phyloP scores from a whole-genome alignment of 1,284 basidiomycete genomes.

The Laetiporus sulphureus region DNA sequence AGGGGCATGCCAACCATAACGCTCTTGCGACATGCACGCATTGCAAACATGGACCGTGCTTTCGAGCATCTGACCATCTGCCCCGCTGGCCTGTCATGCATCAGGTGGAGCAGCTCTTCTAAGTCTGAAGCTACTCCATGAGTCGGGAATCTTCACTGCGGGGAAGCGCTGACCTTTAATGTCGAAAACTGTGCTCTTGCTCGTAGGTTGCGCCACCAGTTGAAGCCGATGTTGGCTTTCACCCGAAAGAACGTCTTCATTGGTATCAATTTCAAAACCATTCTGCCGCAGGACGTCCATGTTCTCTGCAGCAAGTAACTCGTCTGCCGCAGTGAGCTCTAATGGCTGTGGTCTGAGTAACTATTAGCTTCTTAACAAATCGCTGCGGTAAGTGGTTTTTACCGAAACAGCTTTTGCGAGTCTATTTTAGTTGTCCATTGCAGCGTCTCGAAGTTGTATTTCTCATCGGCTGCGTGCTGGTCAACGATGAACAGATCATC shows the following conservation, averaged over 20 bases:
- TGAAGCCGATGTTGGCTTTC: conserved; percentile 52
- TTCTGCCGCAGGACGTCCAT: conserved; percentile 76
- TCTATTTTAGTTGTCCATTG: conserved; percentile 85
- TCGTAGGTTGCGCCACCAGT: conserved; percentile 83
- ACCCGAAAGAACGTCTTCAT: conserved; percentile 45
- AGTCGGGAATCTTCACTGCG: not conserved
- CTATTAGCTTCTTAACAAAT: conserved; percentile 1
- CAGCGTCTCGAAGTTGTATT: conserved; percentile 95
- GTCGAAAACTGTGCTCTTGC: conserved; percentile 83
- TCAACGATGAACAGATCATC: conserved; percentile 95
- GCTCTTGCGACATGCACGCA: conserved; percentile 91
- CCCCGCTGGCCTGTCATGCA: conserved; percentile 72
- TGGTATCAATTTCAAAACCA: conserved; percentile 74
- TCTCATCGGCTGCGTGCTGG: conserved; percentile 90
- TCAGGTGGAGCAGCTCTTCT: conserved; percentile 87
- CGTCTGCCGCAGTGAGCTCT: conserved; percentile 87
- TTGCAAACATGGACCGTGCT: conserved; percentile 94
- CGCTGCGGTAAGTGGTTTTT: conserved; percentile 21
- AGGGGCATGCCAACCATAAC: conserved; percentile 94
- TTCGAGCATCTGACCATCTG: conserved; percentile 89
- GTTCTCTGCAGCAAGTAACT: conserved; percentile 85
- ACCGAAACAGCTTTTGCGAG: conserved; percentile 82
- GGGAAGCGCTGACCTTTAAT: conserved; percentile 45
- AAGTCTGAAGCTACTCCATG: conserved; percentile 58
- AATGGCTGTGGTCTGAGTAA: conserved; percentile 62